Percentiles rank a stretch among this genome's conserved stretches.
These are phyloP conservation scores for Mycena crocata DNA, from an alignment of 768 basidiomycete genomes.

Conservation along the genomic window DNA sequence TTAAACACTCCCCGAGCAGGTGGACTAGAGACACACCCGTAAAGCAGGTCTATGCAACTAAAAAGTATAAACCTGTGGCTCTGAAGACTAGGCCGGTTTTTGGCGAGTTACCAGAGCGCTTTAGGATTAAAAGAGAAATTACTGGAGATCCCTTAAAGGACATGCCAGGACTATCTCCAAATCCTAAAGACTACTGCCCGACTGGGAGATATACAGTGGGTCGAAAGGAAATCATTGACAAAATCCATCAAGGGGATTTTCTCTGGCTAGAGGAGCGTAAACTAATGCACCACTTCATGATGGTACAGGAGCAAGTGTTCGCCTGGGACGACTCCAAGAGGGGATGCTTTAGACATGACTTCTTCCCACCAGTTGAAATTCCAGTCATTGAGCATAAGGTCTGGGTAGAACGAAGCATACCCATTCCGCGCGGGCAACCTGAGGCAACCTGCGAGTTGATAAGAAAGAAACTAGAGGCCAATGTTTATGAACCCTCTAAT, in stretches of 20 bases:
- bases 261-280: slow-evolving; percentile 35
- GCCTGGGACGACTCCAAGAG: slow-evolving; percentile 6
- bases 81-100: slow-evolving; percentile 41
- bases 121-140: slow-evolving; percentile 41
- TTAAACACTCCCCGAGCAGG: too few species aligned
- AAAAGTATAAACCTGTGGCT: slow-evolving; percentile 48
- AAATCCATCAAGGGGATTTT: slow-evolving; percentile 33
- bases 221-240: slow-evolving; percentile 34
- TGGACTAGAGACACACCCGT: too few species aligned
- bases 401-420: too few species aligned
- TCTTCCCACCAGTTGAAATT: too few species aligned
- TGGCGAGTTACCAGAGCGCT: slow-evolving; percentile 36
- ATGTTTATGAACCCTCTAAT: slow-evolving; percentile 13
- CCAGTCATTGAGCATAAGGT: too few species aligned
- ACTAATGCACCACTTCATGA: slow-evolving; percentile 31
- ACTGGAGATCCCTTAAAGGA: slow-evolving; percentile 40
- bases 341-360: neutral
- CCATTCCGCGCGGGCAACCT: slow-evolving; percentile 26
- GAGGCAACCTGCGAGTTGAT: slow-evolving; percentile 23
- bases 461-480: slow-evolving; percentile 23
- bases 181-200: slow-evolving; percentile 36
- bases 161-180: slow-evolving; percentile 33
- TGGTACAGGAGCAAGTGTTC: slow-evolving; percentile 28
- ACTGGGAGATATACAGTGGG: slow-evolving; percentile 43
- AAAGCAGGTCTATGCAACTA: slow-evolving; percentile 13